Evolutionary conservation across 1,139 yeast genomes (phyloP).

Genomic region (Geotrichum histeridarum): DNA sequence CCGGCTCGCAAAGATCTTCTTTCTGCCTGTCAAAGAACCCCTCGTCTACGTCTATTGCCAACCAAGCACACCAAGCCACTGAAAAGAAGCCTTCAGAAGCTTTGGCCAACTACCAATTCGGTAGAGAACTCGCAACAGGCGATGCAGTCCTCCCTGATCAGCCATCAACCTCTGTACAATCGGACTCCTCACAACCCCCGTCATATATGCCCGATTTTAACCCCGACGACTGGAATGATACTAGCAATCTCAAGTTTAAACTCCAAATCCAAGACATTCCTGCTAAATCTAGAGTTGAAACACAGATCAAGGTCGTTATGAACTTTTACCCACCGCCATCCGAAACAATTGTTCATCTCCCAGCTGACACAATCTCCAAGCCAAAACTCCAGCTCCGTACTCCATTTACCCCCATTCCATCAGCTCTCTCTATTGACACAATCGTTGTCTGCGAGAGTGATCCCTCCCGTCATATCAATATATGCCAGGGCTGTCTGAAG

Average conservation of each 20-base stretch:
- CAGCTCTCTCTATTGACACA: constrained; percentile 34
- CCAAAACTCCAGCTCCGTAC: constrained; percentile 60
- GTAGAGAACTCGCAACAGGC: constrained; percentile 13
- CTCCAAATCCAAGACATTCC: constrained; percentile 61
- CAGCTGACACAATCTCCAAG: constrained; percentile 78
- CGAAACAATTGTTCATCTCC: constrained; percentile 63
- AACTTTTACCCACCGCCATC: constrained; percentile 68
- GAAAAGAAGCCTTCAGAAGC: constrained; percentile 5
- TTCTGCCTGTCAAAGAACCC: constrained; percentile 4
- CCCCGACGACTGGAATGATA: constrained; percentile 34
- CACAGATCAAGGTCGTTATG: constrained; percentile 73
- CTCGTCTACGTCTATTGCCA: constrained; percentile 8
- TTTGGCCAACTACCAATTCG: constrained; percentile 16
- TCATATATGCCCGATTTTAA: constrained; percentile 35
- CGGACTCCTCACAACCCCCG: constrained; percentile 17
- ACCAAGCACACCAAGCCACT: not conserved
- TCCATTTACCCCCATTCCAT: constrained; percentile 34
- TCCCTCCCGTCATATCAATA: constrained; percentile 54
- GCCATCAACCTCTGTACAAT: constrained; percentile 1
- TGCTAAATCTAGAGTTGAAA: constrained; percentile 77
- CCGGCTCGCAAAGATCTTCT: constrained; percentile 1
- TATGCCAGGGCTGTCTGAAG: constrained; percentile 78
- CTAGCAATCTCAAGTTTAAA: constrained; percentile 48
- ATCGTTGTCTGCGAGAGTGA: constrained; percentile 37
- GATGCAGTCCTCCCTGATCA: not conserved